phyloP scores from a whole-genome alignment of 108 stramenopile genomes.

The Fistulifera pelliculosa region DNA sequence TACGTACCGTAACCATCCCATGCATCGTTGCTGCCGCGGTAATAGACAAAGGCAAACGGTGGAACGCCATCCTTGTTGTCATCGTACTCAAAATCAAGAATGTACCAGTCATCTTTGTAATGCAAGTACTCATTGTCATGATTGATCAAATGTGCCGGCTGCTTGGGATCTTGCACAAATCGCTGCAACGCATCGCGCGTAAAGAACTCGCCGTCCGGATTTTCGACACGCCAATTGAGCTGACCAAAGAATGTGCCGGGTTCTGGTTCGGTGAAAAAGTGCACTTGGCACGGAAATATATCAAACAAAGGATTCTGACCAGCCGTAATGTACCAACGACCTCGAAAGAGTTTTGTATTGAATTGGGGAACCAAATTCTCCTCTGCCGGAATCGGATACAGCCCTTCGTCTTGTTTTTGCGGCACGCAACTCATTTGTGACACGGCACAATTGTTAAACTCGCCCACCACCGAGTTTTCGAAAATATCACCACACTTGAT shows the following conservation, averaged over 20 bases:
- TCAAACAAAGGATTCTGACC: conserved; percentile 92
- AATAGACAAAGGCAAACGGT: conserved; percentile 91
- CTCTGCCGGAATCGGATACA: conserved; percentile 71
- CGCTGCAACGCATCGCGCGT: conserved; percentile 85
- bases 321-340: conserved; percentile 89
- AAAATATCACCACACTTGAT: conserved; percentile 93
- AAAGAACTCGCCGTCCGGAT: conserved; percentile 96
- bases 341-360: conserved; percentile 81
- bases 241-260: conserved; percentile 84
- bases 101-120: conserved; percentile 96
- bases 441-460: conserved; percentile 95
- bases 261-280: conserved; percentile 89
- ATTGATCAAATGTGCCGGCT: conserved; percentile 85
- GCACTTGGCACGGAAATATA: conserved; percentile 94
- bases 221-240: conserved; percentile 90
- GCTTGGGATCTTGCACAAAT: conserved; percentile 82
- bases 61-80: conserved; percentile 61
- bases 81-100: conserved; percentile 83
- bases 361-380: conserved; percentile 62
- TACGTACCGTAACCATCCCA: conserved; percentile 98
- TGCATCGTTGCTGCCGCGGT: conserved; percentile 92
- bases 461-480: conserved; percentile 90
- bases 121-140: conserved; percentile 97
- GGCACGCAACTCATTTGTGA: conserved; percentile 87
- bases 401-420: conserved; percentile 82